Base-by-base conservation (phyloP, 169 alveolate genomes). In the Babesia ovata region DNA sequence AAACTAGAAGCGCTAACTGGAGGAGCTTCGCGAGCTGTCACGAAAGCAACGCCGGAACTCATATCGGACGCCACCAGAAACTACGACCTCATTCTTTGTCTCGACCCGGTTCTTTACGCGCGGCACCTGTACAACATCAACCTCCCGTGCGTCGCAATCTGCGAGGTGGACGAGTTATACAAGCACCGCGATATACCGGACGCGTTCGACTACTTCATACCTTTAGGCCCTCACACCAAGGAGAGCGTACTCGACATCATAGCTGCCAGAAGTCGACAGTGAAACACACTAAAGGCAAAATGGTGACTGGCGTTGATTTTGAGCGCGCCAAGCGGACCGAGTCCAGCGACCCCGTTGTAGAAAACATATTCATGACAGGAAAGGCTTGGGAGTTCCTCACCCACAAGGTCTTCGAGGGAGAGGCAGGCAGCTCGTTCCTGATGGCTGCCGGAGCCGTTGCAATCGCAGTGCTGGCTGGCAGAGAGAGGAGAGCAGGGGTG, bases 191-290 rank as follows among this genome's bases (percentile, higher is more conserved):
- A 82, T 39, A 77, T 44, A 45, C 79, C 88, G 52, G 91, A 89
- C 53, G 82, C 87, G 19, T 89, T 89, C 45, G 94, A 89, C 54
- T 89, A 89, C 63, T 73, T 89, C 62, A 79, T 89, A 17, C 94
- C 94, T 16, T 49, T 89, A 7, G 79, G 83, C 21, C 63, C 77
- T 22, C 83, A 74, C 28, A 49, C 56, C 13, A 73, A 65, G 65
- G 45, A 58, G 54, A 78, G 67, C 71, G 58, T 83, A n/a, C 67
- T 87, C 28, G 63, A 70, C 36, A 49, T 63, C 50, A 79, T 62
- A 26, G 52, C 54, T 56, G 69, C 86, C 24, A 73, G 42, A 16
- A 16, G 21, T 39, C 63, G 44, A 29, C 52, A 39, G 75, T 49
- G 59, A 66, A 62, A 22, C 22, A 42, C n/a, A 17, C 0, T 50